Evolutionary conservation across 495 filamentous ascomycete species (phyloP).

Genomic region (Penicillium steckii): DNA sequence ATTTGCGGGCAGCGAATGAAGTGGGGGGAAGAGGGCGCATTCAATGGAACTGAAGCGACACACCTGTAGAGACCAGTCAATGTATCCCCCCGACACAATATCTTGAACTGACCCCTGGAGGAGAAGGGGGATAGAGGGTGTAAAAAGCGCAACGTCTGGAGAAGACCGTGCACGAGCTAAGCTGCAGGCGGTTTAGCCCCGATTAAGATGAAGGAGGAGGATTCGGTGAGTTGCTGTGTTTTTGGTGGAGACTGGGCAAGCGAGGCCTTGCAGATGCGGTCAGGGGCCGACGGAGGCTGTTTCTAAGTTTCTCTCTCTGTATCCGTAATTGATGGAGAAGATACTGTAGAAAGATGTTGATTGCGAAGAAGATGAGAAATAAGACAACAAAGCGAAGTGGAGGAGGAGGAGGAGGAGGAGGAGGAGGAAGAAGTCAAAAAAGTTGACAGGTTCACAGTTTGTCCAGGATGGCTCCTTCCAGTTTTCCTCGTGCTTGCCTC

Average conservation of each 20-base stretch:
- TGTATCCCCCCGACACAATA: constrained; percentile 6
- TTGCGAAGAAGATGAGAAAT: too few species aligned
- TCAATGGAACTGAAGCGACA: not conserved
- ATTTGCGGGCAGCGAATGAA: not conserved
- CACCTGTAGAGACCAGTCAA: constrained; percentile 4
- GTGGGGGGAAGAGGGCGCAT: constrained; percentile 1
- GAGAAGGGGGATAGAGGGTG: constrained; percentile 5
- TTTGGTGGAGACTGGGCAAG: constrained; percentile 1
- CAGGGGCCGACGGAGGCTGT: not conserved
- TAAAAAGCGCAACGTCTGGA: constrained; percentile 16
- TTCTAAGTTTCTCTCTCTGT: not conserved
- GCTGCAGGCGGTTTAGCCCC: constrained; percentile 17
- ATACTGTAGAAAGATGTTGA: too few species aligned
- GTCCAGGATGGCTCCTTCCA: too few species aligned
- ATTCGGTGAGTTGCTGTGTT: constrained; percentile 5
- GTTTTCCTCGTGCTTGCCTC: too few species aligned
- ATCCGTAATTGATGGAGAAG: not conserved
- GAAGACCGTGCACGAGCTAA: constrained; percentile 23
- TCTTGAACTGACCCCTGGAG: constrained; percentile 7
- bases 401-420: too few species aligned
- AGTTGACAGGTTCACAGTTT: too few species aligned
- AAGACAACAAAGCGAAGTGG: too few species aligned
- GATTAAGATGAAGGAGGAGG: constrained; percentile 29
- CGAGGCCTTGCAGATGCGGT: constrained; percentile 2
- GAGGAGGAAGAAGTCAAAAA: too few species aligned